Base-by-base conservation (phyloP, 176 grass and related monocot species). In the Cymbopogon citratus region DNA sequence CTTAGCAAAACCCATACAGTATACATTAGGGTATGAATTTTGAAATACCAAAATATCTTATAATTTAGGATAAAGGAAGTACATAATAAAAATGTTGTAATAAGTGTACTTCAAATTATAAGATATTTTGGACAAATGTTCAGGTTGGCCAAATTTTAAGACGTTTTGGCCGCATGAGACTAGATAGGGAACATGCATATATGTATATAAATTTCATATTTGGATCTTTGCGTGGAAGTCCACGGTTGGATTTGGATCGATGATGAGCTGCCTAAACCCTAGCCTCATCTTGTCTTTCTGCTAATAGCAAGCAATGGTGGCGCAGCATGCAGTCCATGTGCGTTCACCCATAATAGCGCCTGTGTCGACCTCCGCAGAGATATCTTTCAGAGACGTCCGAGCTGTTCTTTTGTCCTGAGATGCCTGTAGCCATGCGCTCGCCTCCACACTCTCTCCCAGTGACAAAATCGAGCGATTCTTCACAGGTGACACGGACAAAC, bases 141-240 rank as follows among this genome's bases (percentile, higher is more conserved):
- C n/a, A n/a, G n/a, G n/a, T n/a, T n/a, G n/a, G n/a, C n/a, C n/a
- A n/a, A n/a, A n/a, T n/a, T n/a, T n/a, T n/a, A n/a, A n/a, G n/a
- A n/a, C n/a, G n/a, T n/a, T 39, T 39, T 39, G 38, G 48, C 2
- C 25, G 45, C 36, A 33, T 38, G 51, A 46, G 27, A 8, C 28
- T 19, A n/a, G 12, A 18, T 12, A 27, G 39, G 68, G 67, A 12
- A 11, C 1, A 15, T 33, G 16, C 18, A 52, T 19, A 3, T 15
- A 18, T 51, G 16, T 6, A 52, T 19, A 3, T 15, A 18, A 18
- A 33, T 33, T 33, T 33, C 31, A 4, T 44, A 46, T 79, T 80
- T 74, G 76, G 43, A 80, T 74, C 18, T 40, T 66, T 80, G 57
- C 45, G 35, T 57, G 25, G 45, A 86, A 86, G 57, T 86, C 69